Evolutionary conservation across 768 basidiomycete species (phyloP).

Genomic region (Amanita pallidorosea): DNA sequence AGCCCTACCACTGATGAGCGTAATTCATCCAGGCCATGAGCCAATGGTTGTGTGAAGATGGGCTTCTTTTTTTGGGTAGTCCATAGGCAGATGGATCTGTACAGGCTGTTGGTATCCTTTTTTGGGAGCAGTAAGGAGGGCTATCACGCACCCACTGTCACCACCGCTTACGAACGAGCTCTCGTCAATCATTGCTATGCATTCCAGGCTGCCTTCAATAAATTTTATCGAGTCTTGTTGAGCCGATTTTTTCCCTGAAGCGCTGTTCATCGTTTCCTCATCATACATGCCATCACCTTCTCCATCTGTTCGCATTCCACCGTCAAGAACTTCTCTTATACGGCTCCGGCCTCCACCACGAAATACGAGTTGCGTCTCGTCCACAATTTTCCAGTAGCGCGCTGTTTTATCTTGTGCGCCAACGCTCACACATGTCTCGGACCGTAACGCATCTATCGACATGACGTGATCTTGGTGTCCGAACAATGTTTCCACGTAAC

Average conservation of each 20-base stretch:
- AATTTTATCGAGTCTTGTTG: slow-evolving; percentile 28
- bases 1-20: slow-evolving; percentile 65
- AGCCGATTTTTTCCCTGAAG: slow-evolving; percentile 15
- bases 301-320: slow-evolving; percentile 53
- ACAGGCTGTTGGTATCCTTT: neutral
- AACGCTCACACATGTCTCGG: slow-evolving; percentile 77
- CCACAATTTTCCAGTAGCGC: slow-evolving; percentile 93
- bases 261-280: slow-evolving; percentile 13
- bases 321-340: slow-evolving; percentile 72
- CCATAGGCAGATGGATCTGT: slow-evolving; percentile 92
- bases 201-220: slow-evolving; percentile 87
- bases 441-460: slow-evolving; percentile 67
- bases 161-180: slow-evolving; percentile 87
- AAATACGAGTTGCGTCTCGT: slow-evolving; percentile 93
- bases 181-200: slow-evolving; percentile 93
- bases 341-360: slow-evolving; percentile 87
- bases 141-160: slow-evolving; percentile 76
- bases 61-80: slow-evolving; percentile 91
- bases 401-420: slow-evolving; percentile 88
- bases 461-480: slow-evolving; percentile 91
- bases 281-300: slow-evolving; percentile 34
- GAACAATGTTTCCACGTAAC: slow-evolving; percentile 92
- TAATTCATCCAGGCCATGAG: slow-evolving; percentile 76
- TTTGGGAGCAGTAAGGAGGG: neutral
- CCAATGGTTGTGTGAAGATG: slow-evolving; percentile 72